Evolutionary conservation across 176 grass and related monocot species (phyloP).

Genomic region (Eremochloa ophiuroides): DNA sequence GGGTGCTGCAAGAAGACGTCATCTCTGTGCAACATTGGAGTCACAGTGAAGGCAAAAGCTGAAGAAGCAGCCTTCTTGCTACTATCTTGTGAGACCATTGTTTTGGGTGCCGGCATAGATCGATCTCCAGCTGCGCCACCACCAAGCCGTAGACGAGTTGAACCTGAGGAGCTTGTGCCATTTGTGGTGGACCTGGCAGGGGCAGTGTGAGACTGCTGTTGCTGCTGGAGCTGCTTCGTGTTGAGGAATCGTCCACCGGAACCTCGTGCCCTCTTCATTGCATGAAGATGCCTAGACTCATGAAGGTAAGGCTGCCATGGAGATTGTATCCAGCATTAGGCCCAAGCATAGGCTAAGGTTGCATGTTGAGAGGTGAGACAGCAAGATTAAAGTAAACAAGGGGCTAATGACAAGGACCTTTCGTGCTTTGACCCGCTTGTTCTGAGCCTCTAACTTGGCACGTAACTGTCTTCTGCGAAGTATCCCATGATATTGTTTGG

Average conservation of each 20-base stretch:
- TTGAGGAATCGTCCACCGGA: constrained; percentile 73
- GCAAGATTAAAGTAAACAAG: constrained; percentile 6
- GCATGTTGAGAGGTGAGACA: not conserved
- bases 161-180: constrained; percentile 4
- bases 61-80: constrained; percentile 11
- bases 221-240: constrained; percentile 47
- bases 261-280: constrained; percentile 71
- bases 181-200: not conserved
- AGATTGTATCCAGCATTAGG: not conserved
- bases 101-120: not conserved
- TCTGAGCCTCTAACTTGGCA: constrained; percentile 83
- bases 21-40: not conserved
- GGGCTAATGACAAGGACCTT: constrained; percentile 34
- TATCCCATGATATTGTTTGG: constrained; percentile 85
- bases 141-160: constrained; percentile 23
- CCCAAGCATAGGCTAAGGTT: not conserved
- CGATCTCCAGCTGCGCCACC: not conserved
- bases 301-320: constrained; percentile 72
- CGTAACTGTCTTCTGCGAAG: constrained; percentile 79
- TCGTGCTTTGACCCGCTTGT: constrained; percentile 51
- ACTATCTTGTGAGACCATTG: constrained; percentile 5
- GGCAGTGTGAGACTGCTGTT: constrained; percentile 13
- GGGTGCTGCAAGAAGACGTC: constrained; percentile 31
- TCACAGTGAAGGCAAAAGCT: constrained; percentile 12
- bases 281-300: constrained; percentile 75